Conservation (phyloP, 2,329 filamentous ascomycete species). For the Calonectria honghensis region DNA sequence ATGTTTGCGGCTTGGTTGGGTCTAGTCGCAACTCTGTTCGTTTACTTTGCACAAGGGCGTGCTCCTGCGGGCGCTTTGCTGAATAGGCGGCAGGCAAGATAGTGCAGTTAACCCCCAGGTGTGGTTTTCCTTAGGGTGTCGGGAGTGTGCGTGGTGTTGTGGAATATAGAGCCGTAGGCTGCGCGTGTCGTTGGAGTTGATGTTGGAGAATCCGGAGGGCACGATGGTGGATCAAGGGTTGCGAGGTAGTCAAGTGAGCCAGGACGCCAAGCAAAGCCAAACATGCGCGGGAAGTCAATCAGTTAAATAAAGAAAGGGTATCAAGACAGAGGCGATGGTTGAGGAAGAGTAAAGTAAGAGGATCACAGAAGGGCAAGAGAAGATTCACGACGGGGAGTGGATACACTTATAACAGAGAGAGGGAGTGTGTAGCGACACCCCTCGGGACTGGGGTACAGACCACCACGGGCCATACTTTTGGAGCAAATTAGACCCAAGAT, state of each 20-base stretch:
- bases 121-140: slow-evolving; percentile 15
- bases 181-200: slow-evolving; percentile 17
- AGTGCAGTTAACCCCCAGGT: neutral
- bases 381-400: slow-evolving; percentile 57
- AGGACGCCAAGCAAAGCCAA: slow-evolving; percentile 28
- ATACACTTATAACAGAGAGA: slow-evolving; percentile 59
- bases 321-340: slow-evolving; percentile 44
- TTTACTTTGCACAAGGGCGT: slow-evolving; percentile 13
- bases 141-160: slow-evolving; percentile 7
- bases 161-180: neutral
- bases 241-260: slow-evolving; percentile 8
- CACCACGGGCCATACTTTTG: slow-evolving; percentile 52
- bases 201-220: slow-evolving; percentile 17
- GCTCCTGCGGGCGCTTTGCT: slow-evolving; percentile 8
- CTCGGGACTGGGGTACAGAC: slow-evolving; percentile 55
- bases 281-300: slow-evolving; percentile 19
- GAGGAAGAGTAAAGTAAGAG: slow-evolving; percentile 54
- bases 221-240: slow-evolving; percentile 9
- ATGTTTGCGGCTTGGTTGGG: slow-evolving; percentile 47
- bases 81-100: neutral
- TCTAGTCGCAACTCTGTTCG: slow-evolving; percentile 24
- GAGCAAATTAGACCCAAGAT: slow-evolving; percentile 57
- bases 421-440: slow-evolving; percentile 47
- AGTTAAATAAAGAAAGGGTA: slow-evolving; percentile 26
- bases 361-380: slow-evolving; percentile 53